Evolutionary conservation across 352 stramenopile species (phyloP).

Genomic region (Phytophthora vignae): DNA sequence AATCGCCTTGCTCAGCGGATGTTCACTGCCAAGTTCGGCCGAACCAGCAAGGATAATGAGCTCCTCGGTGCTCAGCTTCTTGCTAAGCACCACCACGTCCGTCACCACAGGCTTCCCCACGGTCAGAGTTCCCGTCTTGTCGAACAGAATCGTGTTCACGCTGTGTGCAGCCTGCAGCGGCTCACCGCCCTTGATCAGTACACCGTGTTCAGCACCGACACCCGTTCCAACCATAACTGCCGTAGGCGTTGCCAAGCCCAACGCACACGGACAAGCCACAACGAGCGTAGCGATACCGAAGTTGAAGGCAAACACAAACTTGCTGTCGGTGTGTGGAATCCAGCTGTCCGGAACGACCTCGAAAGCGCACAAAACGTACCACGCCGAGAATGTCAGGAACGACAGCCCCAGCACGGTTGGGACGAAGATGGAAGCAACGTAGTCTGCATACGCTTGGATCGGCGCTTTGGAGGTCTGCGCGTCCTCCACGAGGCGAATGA

Average conservation of each 20-base stretch:
- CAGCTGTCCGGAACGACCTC: conserved; percentile 68
- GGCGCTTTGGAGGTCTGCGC: conserved; percentile 98
- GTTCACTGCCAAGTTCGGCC: conserved; percentile 94
- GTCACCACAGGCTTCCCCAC: conserved; percentile 91
- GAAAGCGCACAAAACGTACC: conserved; percentile 88
- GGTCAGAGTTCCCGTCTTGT: conserved; percentile 99
- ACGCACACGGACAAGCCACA: conserved; percentile 98
- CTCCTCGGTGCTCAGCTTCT: conserved; percentile 80
- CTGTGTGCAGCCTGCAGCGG: conserved; percentile 93
- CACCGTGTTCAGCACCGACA: conserved; percentile 95
- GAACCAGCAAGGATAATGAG: conserved; percentile 91
- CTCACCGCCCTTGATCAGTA: conserved; percentile 99
- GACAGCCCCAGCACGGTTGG: conserved; percentile 94
- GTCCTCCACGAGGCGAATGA: conserved; percentile 98
- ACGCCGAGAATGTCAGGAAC: conserved; percentile 95
- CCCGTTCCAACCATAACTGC: conserved; percentile 99
- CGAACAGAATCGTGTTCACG: conserved; percentile 97
- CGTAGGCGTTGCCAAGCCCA: conserved; percentile 98
- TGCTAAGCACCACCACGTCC: conserved; percentile 84
- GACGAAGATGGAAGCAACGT: conserved; percentile 96
- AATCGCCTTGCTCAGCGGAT: conserved; percentile 94
- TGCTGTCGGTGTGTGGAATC: conserved; percentile 77
- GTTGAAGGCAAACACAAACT: conserved; percentile 95
- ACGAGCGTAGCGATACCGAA: conserved; percentile 98
- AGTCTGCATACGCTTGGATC: conserved; percentile 98